Percentiles rank a stretch among this genome's conserved stretches.
Evolutionary conservation across 306 rosid genomes (phyloP).

Genomic region (Corylus americana): DNA sequence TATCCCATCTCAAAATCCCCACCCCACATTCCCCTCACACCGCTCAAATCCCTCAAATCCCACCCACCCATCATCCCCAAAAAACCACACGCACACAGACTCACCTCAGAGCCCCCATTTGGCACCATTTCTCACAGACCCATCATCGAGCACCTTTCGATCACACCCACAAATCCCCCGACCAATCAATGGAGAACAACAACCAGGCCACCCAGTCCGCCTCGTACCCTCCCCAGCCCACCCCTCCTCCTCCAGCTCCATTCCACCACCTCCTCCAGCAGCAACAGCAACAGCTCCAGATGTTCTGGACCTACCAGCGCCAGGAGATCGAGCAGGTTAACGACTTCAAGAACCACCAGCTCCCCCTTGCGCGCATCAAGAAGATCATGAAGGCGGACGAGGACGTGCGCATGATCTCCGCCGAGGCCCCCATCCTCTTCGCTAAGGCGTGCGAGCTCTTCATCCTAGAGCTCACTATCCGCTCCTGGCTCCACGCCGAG

Average conservation of each 20-base stretch:
- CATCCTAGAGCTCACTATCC: slow-evolving; percentile 96
- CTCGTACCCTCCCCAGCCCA: slow-evolving; percentile 49
- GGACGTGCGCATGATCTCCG: slow-evolving; percentile 98
- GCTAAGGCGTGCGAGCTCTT: slow-evolving; percentile 99
- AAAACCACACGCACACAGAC: not conserved
- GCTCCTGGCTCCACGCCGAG: slow-evolving; percentile 99
- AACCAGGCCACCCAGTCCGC: slow-evolving; percentile 48
- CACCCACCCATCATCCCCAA: slow-evolving; percentile 3
- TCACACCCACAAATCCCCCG: not conserved
- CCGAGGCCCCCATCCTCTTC: slow-evolving; percentile 88
- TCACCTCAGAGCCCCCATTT: not conserved
- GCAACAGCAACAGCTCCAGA: slow-evolving; percentile 93
- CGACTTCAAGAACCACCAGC: slow-evolving; percentile 98
- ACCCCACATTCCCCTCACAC: slow-evolving; percentile 15
- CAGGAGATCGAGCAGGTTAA: slow-evolving; percentile 90
- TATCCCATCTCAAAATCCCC: slow-evolving; percentile 22
- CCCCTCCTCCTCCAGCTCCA: slow-evolving; percentile 42
- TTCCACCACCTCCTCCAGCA: slow-evolving; percentile 94
- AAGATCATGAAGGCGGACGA: slow-evolving; percentile 99
- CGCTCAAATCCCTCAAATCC: not conserved
- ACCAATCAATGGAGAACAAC: slow-evolving; percentile 46
- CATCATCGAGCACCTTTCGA: slow-evolving; percentile 6
- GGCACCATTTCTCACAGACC: not conserved
- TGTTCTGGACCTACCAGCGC: slow-evolving; percentile 91
- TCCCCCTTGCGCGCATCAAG: slow-evolving; percentile 95